A percentile compares a stretch with the other conserved stretches of the same genome.
phyloP scores from a whole-genome alignment of 1,284 basidiomycete species.

The Cryptococcus sp. region DNA sequence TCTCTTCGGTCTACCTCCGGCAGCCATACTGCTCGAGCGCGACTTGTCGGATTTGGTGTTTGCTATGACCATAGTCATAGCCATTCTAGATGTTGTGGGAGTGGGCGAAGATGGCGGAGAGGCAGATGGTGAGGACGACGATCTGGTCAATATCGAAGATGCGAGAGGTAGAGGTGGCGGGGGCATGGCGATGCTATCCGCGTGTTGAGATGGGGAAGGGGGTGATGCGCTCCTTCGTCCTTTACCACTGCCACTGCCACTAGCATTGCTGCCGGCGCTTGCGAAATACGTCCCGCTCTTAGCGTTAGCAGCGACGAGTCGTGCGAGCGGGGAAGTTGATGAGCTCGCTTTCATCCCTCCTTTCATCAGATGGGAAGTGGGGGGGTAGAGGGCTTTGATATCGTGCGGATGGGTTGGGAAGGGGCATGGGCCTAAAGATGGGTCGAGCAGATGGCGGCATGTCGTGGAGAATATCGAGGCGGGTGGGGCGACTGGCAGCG shows the following conservation, averaged over 20 bases:
- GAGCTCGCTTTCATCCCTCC: not conserved
- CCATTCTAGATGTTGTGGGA: too few relatives aligned
- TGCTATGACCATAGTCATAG: too few relatives aligned
- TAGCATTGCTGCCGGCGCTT: not conserved
- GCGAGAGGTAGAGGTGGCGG: not conserved
- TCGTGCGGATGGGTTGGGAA: constrained; percentile 24
- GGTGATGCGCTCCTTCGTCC: not conserved
- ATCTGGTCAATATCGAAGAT: too few relatives aligned
- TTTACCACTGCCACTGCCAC: not conserved
- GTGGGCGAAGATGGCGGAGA: not conserved
- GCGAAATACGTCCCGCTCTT: not conserved
- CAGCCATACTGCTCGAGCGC: too few relatives aligned
- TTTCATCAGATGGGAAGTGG: constrained; percentile 14
- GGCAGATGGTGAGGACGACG: not conserved
- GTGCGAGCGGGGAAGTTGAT: not conserved
- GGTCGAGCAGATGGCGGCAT: constrained; percentile 16
- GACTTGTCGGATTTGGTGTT: too few relatives aligned
- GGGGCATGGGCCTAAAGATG: constrained; percentile 20
- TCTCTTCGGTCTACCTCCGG: not conserved
- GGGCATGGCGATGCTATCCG: not conserved
- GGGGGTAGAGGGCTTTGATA: constrained; percentile 18
- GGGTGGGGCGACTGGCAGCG: constrained; percentile 1
- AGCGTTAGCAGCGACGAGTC: not conserved
- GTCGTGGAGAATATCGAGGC: constrained; percentile 16
- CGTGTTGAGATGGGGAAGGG: not conserved